Evolutionary conservation across 225 moss, liverwort and hornwort genomes (phyloP).

Genomic region (Lunularia cruciata): DNA sequence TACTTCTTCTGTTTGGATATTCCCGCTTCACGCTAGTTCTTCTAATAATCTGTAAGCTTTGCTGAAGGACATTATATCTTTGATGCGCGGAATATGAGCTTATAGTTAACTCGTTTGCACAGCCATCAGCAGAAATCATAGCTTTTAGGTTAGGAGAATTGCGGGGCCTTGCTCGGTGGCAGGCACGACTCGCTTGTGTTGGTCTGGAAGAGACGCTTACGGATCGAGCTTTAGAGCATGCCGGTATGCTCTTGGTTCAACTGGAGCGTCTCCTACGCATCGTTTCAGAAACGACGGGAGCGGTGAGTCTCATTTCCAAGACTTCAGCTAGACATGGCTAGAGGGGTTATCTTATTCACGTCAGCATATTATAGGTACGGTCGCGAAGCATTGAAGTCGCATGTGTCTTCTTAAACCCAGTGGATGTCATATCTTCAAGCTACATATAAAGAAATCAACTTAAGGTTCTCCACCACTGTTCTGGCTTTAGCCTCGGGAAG

Average conservation of each 20-base stretch:
- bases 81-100: not conserved
- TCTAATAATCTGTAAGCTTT: not conserved
- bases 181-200: conserved; percentile 69
- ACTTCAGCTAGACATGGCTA: not conserved
- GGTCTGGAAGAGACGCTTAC: conserved; percentile 73
- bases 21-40: too few species aligned
- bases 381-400: too few species aligned
- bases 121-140: conserved; percentile 95
- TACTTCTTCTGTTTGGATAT: not conserved
- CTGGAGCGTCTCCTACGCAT: conserved; percentile 83
- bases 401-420: too few species aligned
- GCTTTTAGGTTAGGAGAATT: conserved; percentile 90
- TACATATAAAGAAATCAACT: too few species aligned
- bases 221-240: conserved; percentile 78
- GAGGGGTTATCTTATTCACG: not conserved
- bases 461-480: not conserved
- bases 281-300: conserved; percentile 79
- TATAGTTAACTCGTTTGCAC: conserved; percentile 30
- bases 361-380: not conserved
- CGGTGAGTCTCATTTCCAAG: conserved; percentile 44
- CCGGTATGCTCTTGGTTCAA: conserved; percentile 91
- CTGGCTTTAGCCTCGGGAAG: not conserved
- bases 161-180: conserved; percentile 82
- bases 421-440: too few species aligned
- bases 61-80: not conserved